Evolutionary conservation across 78 protist species (phyloP).

Genomic region (Bigelowiella natans): DNA sequence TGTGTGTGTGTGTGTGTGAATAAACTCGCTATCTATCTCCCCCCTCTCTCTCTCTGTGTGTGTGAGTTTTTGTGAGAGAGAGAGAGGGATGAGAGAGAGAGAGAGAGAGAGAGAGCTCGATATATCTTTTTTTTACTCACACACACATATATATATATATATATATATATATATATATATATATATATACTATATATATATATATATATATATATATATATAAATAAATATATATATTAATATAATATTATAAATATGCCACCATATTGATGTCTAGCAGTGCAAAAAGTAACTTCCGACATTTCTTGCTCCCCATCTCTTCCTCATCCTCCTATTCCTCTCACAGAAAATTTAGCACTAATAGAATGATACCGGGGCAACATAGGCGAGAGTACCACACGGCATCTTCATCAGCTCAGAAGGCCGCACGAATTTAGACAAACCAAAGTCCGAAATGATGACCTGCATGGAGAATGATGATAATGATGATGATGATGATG

Average conservation of each 20-base stretch:
- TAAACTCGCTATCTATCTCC: not conserved
- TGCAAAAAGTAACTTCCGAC: not conserved
- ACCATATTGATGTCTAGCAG: not conserved
- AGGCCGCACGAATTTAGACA: conserved; percentile 8
- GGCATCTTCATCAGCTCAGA: conserved; percentile 7
- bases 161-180: not conserved
- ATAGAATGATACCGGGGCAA: not conserved
- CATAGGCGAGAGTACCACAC: conserved; percentile 14
- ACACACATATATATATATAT: not conserved
- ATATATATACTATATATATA: not conserved
- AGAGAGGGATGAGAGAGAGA: not conserved
- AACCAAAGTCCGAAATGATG: conserved; percentile 3
- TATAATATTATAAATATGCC: not conserved
- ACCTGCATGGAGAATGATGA: too few relatives aligned
- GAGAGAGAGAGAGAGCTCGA: not conserved
- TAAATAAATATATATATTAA: not conserved
- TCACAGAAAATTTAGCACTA: not conserved
- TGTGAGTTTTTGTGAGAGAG: not conserved
- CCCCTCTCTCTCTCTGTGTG: not conserved
- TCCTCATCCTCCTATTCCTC: too few relatives aligned
- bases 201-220: not conserved
- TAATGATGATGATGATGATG: too few relatives aligned
- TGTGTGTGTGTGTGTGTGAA: not conserved
- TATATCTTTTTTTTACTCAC: not conserved
- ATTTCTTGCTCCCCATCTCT: too few relatives aligned